Conservation (phyloP, 495 filamentous ascomycete genomes). For the Xylaria bambusicola region DNA sequence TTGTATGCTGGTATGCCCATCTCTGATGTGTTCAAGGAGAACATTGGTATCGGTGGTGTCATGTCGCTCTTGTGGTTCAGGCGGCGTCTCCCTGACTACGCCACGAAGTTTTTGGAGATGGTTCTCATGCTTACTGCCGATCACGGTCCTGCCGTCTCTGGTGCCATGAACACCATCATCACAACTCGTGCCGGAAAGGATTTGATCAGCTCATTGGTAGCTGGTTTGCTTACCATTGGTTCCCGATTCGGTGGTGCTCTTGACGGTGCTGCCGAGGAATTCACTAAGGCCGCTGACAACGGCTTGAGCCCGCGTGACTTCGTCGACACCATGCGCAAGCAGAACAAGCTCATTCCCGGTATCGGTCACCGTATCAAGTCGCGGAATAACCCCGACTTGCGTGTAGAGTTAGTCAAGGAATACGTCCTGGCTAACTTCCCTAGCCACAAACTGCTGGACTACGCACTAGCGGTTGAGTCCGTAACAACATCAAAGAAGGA, state of each 20-base stretch:
- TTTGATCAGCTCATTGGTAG: slow-evolving; percentile 90
- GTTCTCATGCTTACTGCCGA: slow-evolving; percentile 99
- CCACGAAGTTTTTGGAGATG: slow-evolving; percentile 99
- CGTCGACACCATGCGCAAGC: slow-evolving; percentile 97
- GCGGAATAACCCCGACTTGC: slow-evolving; percentile 98
- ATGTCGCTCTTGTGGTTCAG: slow-evolving; percentile 99
- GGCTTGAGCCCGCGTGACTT: slow-evolving; percentile 97
- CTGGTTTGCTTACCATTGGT: slow-evolving; percentile 96
- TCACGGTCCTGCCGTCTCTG: slow-evolving; percentile 97
- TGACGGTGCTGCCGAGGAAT: slow-evolving; percentile 97
- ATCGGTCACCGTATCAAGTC: slow-evolving; percentile 99
- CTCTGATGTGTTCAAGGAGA: slow-evolving; percentile 97
- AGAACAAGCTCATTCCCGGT: slow-evolving; percentile 99
- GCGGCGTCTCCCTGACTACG: slow-evolving; percentile 91
- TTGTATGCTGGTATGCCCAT: slow-evolving; percentile 99
- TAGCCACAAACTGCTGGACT: slow-evolving; percentile 94
- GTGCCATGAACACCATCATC: slow-evolving; percentile 99
- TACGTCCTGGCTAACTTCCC: slow-evolving; percentile 98
- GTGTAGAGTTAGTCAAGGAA: slow-evolving; percentile 98
- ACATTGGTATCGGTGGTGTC: slow-evolving; percentile 98
- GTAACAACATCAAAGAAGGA: slow-evolving; percentile 99
- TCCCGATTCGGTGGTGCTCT: slow-evolving; percentile 98
- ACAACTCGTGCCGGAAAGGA: slow-evolving; percentile 99
- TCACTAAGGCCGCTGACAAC: slow-evolving; percentile 97
- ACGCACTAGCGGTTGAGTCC: slow-evolving; percentile 94